phyloP scores from a whole-genome alignment of 2,329 filamentous ascomycete species.

The Zymoseptoria brevis region DNA sequence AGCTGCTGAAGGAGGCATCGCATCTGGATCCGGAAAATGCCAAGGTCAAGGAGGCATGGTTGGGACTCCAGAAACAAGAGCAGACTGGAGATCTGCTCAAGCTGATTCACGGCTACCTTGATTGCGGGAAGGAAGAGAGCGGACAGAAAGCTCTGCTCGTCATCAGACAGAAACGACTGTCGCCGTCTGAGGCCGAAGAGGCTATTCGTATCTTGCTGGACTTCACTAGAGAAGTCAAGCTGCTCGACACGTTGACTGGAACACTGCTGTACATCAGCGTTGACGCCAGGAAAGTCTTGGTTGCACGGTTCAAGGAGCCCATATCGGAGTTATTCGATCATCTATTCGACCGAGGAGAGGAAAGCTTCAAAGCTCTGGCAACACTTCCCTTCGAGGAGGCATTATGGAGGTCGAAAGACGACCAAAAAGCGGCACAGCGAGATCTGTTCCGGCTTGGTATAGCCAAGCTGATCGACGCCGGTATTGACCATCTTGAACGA shows the following conservation, averaged over 20 bases:
- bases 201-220: constrained; percentile 37
- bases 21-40: constrained; percentile 36
- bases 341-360: constrained; percentile 39
- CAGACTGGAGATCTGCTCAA: constrained; percentile 15
- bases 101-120: constrained; percentile 20
- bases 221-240: constrained; percentile 24
- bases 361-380: constrained; percentile 38
- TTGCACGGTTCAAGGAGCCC: constrained; percentile 29
- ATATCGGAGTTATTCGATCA: constrained; percentile 38
- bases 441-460: constrained; percentile 70
- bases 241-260: constrained; percentile 35
- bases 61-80: constrained; percentile 30
- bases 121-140: constrained; percentile 30
- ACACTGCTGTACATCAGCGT: constrained; percentile 19
- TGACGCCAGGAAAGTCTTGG: constrained; percentile 36
- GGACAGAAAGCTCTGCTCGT: constrained; percentile 33
- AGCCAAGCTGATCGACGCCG: constrained; percentile 83
- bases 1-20: constrained; percentile 38
- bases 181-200: constrained; percentile 32
- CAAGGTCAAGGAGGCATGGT: constrained; percentile 35
- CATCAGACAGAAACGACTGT: constrained; percentile 27
- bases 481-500: constrained; percentile 61
- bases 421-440: constrained; percentile 39
- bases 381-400: constrained; percentile 35
- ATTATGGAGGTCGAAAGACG: constrained; percentile 35